A percentile compares a stretch with the other conserved stretches of the same genome.
Conservation (phyloP, 2,329 filamentous ascomycete species). For the Monilinia vaccinii-corymbosi region DNA sequence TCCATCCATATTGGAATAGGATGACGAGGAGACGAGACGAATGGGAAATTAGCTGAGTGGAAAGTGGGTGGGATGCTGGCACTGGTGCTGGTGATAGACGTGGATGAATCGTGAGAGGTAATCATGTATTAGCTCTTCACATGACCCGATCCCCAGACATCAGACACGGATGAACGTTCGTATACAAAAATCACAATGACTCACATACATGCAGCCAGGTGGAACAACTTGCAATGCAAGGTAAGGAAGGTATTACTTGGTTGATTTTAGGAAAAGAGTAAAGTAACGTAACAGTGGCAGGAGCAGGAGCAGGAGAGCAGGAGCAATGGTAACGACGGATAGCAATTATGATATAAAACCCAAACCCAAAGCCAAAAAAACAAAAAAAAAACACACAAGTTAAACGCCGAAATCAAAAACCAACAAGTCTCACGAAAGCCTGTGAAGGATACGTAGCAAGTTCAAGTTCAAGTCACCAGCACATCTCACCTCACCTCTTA, state of each 20-base stretch:
- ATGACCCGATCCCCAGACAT: not conserved
- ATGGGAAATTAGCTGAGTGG: too few species aligned
- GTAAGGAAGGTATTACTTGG: not conserved
- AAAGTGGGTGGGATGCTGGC: too few species aligned
- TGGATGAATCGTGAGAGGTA: too few species aligned
- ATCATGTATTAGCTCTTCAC: not conserved
- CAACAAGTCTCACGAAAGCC: slow-evolving; percentile 10
- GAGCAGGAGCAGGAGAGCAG: too few species aligned
- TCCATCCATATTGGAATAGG: too few species aligned
- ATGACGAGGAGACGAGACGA: too few species aligned
- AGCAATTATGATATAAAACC: not conserved
- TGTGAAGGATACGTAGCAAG: slow-evolving; percentile 6
- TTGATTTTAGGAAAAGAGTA: not conserved
- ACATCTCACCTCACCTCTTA: not conserved
- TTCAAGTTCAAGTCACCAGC: slow-evolving; percentile 9
- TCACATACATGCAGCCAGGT: not conserved
- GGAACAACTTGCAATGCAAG: not conserved
- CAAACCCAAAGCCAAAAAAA: not conserved
- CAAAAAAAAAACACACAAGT: not conserved
- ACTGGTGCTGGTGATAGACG: too few species aligned
- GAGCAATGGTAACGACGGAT: not conserved
- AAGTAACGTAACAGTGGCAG: not conserved
- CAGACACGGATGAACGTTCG: not conserved
- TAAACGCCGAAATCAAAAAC: not conserved
- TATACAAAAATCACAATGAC: not conserved